phyloP scores from a whole-genome alignment of 371 early-diverging fungal genomes.

The Mortierella sp. region DNA sequence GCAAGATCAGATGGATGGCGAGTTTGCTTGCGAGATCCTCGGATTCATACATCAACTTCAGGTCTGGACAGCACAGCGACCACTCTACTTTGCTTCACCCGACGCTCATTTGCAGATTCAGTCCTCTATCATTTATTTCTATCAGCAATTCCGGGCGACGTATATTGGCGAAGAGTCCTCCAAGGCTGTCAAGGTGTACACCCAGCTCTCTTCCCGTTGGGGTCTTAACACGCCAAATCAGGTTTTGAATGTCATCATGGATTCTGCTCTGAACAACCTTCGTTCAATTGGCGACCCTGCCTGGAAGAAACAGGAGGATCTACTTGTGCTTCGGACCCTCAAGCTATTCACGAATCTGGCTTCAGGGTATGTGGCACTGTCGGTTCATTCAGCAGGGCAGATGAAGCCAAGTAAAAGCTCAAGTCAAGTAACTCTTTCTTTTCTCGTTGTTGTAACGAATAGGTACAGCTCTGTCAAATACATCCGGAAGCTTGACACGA shows the following conservation, averaged over 20 bases:
- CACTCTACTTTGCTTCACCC: slow-evolving; percentile 40
- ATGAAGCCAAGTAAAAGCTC: not conserved
- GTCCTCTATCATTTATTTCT: slow-evolving; percentile 84
- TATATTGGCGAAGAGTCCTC: slow-evolving; percentile 80
- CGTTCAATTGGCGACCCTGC: slow-evolving; percentile 64
- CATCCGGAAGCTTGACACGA: slow-evolving; percentile 80
- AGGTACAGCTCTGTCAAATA: slow-evolving; percentile 80
- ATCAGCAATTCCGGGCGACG: slow-evolving; percentile 79
- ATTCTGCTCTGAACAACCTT: slow-evolving; percentile 62
- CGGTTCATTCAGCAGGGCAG: not conserved
- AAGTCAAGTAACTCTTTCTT: not conserved
- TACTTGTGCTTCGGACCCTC: slow-evolving; percentile 69
- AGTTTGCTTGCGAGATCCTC: slow-evolving; percentile 71
- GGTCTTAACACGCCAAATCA: slow-evolving; percentile 49
- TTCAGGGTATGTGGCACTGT: slow-evolving; percentile 73
- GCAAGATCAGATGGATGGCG: slow-evolving; percentile 75
- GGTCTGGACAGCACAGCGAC: slow-evolving; percentile 48
- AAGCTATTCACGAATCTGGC: slow-evolving; percentile 84
- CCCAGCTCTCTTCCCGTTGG: slow-evolving; percentile 45
- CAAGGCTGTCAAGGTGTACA: slow-evolving; percentile 70
- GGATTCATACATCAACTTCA: slow-evolving; percentile 71
- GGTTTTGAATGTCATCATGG: slow-evolving; percentile 79
- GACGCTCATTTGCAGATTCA: slow-evolving; percentile 53
- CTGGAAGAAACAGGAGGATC: slow-evolving; percentile 63
- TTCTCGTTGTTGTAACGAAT: not conserved